Evolutionary conservation across 768 basidiomycete genomes (phyloP).

Genomic region (Tylopilus balloui): DNA sequence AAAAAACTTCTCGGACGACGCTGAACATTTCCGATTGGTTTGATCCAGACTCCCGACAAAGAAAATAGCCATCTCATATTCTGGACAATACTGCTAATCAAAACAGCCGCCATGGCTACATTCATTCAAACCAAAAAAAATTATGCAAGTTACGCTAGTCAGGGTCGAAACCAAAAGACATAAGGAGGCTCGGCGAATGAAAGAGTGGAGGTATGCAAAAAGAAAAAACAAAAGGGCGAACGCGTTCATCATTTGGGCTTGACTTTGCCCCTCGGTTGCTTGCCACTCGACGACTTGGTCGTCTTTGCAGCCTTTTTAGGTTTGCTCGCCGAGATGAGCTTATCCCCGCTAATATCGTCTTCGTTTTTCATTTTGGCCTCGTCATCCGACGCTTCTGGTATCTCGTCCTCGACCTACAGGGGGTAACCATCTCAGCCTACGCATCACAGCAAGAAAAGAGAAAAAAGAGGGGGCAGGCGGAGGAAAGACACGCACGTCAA

Average conservation of each 20-base stretch:
- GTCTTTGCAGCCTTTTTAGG: slow-evolving; percentile 19
- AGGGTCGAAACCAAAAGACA: too few relatives aligned
- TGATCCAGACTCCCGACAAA: too few relatives aligned
- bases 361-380: slow-evolving; percentile 33
- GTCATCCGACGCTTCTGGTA: slow-evolving; percentile 46
- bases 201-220: too few relatives aligned
- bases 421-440: slow-evolving; percentile 2
- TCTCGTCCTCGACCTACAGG: slow-evolving; percentile 45
- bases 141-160: too few relatives aligned
- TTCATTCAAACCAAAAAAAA: too few relatives aligned
- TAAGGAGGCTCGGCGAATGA: too few relatives aligned
- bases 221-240: neutral
- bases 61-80: too few relatives aligned
- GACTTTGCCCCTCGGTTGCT: slow-evolving; percentile 17
- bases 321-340: slow-evolving; percentile 55
- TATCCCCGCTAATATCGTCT: slow-evolving; percentile 50
- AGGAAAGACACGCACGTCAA: slow-evolving; percentile 53
- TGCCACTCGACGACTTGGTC: slow-evolving; percentile 7
- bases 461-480: neutral
- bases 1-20: too few relatives aligned
- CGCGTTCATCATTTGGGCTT: slow-evolving; percentile 17
- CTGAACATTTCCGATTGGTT: too few relatives aligned
- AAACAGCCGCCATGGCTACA: too few relatives aligned
- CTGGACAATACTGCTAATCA: too few relatives aligned
- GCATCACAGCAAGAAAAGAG: neutral